Percentiles rank a stretch among this genome's conserved stretches.
These are phyloP conservation scores for Taphrina pruni DNA, from an alignment of 1,139 yeast genomes.

Conservation along the genomic window DNA sequence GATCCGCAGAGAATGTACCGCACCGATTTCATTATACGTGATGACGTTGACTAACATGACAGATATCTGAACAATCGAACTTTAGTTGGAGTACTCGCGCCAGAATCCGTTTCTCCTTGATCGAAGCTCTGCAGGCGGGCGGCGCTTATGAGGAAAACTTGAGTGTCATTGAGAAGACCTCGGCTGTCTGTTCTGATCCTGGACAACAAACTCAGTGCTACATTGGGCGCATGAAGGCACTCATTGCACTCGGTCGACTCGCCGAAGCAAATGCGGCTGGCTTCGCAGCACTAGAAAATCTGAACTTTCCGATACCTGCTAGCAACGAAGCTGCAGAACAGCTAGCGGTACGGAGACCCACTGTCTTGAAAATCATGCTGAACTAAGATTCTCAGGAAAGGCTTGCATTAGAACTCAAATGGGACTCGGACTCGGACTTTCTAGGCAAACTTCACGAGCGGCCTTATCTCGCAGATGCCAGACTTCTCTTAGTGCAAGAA, in stretches of 20 bases:
- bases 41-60: background rate
- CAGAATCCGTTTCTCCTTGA: constrained; percentile 6
- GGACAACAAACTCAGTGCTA: background rate
- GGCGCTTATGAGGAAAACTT: constrained; percentile 1
- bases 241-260: constrained; percentile 16
- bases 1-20: constrained; percentile 6
- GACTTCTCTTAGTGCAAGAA: constrained; percentile 14
- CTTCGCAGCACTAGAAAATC: constrained; percentile 2
- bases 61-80: constrained; percentile 1
- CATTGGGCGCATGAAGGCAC: constrained; percentile 3
- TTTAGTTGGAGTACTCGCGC: background rate
- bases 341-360: background rate
- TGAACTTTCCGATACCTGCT: constrained; percentile 16
- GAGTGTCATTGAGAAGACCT: background rate
- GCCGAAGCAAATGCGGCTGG: constrained; percentile 1
- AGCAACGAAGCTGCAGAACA: constrained; percentile 10
- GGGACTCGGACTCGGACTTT: background rate
- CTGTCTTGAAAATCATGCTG: background rate
- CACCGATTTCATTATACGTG: background rate
- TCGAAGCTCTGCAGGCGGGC: background rate
- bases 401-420: background rate
- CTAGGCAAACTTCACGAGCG: background rate
- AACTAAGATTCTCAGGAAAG: background rate
- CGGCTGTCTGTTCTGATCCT: background rate
- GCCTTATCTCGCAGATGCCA: background rate